Conservation (phyloP, 805 yeast genomes). For the Candida caryicola region DNA sequence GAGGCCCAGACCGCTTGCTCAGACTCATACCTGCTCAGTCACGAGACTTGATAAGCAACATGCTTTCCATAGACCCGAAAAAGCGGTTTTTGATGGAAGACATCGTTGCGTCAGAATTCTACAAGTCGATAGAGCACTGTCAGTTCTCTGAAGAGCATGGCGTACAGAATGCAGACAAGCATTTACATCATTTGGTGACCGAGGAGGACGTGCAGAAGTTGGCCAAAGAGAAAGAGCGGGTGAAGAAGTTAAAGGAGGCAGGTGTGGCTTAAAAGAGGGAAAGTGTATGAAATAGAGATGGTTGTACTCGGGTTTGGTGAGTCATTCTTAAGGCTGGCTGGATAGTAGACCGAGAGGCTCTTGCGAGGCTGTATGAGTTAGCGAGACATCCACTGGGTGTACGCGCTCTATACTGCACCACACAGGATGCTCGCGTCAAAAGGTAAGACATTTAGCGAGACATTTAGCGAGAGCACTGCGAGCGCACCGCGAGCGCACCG, state of each 20-base stretch:
- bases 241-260: constrained; percentile 9
- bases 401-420: no score
- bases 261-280: constrained; percentile 8
- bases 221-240: constrained; percentile 27
- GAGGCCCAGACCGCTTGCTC: constrained; percentile 23
- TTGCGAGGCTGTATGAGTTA: no score
- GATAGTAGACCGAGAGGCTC: no score
- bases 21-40: constrained; percentile 68
- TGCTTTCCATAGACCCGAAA: constrained; percentile 61
- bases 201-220: constrained; percentile 55
- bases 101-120: constrained; percentile 58
- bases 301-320: no score
- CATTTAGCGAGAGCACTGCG: no score
- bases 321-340: no score
- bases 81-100: constrained; percentile 59
- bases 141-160: constrained; percentile 19
- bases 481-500: no score
- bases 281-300: no score
- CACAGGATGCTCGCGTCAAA: no score
- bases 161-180: constrained; percentile 33
- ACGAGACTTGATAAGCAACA: constrained; percentile 56
- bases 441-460: no score
- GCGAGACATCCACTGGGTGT: no score
- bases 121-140: constrained; percentile 56
- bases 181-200: constrained; percentile 65